Evolutionary conservation across 2,329 filamentous ascomycete genomes (phyloP).

Genomic region (Pyrenophora graminea): DNA sequence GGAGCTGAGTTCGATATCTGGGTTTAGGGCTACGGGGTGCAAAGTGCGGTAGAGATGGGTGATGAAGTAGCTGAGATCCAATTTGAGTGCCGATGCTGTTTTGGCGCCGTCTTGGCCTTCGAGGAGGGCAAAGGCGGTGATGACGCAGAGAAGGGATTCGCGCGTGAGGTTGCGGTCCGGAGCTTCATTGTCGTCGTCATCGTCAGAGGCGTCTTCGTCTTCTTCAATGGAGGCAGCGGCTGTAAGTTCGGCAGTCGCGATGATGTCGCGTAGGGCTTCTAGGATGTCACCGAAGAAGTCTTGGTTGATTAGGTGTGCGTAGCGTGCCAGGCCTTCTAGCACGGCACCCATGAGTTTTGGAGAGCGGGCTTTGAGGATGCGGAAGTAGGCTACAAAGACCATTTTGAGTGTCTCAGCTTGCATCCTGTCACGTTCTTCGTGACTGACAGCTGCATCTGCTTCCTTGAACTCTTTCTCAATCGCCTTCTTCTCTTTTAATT

Average conservation of each 20-base stretch:
- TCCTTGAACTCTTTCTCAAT: slow-evolving; percentile 92
- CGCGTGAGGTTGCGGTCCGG: slow-evolving; percentile 72
- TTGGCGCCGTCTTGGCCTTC: slow-evolving; percentile 91
- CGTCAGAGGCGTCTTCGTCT: slow-evolving; percentile 55
- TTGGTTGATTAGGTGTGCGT: slow-evolving; percentile 96
- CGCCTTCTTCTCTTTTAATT: slow-evolving; percentile 80
- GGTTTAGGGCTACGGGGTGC: slow-evolving; percentile 74
- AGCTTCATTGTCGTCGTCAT: slow-evolving; percentile 53
- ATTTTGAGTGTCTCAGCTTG: slow-evolving; percentile 95
- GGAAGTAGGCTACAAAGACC: slow-evolving; percentile 94
- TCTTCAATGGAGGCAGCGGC: slow-evolving; percentile 53
- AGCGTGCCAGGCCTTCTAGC: slow-evolving; percentile 89
- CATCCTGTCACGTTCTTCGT: slow-evolving; percentile 91
- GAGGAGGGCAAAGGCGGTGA: slow-evolving; percentile 94
- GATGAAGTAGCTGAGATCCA: slow-evolving; percentile 95
- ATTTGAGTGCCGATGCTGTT: slow-evolving; percentile 76
- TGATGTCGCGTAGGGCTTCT: slow-evolving; percentile 91
- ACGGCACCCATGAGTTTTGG: slow-evolving; percentile 95
- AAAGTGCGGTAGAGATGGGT: slow-evolving; percentile 89
- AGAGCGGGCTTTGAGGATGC: slow-evolving; percentile 81
- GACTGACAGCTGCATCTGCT: slow-evolving; percentile 85
- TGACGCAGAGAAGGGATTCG: slow-evolving; percentile 89
- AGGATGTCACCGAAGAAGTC: slow-evolving; percentile 97
- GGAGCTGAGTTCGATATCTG: slow-evolving; percentile 81
- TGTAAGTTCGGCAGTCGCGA: slow-evolving; percentile 67